A percentile compares a stretch with the other conserved stretches of the same genome.
These are phyloP conservation scores for Schizosaccharomyces pombe DNA, from an alignment of 805 yeast species.

Conservation along the genomic window DNA sequence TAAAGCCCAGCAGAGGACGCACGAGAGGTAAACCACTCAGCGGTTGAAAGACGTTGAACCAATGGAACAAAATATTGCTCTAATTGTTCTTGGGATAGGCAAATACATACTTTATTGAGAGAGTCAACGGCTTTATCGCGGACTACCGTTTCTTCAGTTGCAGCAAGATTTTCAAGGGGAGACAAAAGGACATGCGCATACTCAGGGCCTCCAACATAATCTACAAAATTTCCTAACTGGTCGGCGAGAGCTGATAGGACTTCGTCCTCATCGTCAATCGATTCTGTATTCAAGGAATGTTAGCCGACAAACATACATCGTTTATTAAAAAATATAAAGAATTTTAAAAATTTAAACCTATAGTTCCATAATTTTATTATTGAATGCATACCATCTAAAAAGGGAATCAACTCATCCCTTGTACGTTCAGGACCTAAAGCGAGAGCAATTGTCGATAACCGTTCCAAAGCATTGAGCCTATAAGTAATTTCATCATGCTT, in stretches of 20 bases:
- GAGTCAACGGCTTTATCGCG: conserved; percentile 58
- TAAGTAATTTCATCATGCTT: conserved; percentile 82
- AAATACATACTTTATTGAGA: conserved; percentile 42
- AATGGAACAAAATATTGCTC: conserved; percentile 47
- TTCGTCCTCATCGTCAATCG: conserved; percentile 83
- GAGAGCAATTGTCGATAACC: conserved; percentile 77
- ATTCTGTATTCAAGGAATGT: conserved; percentile 8
- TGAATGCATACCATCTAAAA: conserved; percentile 34
- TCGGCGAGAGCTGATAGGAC: conserved; percentile 83
- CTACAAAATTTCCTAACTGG: conserved; percentile 69
- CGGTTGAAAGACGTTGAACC: conserved; percentile 53
- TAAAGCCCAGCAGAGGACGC: conserved; percentile 82
- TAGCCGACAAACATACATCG: neutral
- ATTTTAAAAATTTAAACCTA: neutral
- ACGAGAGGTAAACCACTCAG: conserved; percentile 84
- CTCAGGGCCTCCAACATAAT: conserved; percentile 65
- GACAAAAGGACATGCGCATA: conserved; percentile 34
- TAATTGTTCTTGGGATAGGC: conserved; percentile 36
- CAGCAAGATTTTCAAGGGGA: conserved; percentile 60
- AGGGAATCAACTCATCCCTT: conserved; percentile 69
- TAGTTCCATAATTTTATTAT: neutral
- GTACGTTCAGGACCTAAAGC: conserved; percentile 91
- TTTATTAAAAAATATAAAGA: too few species aligned
- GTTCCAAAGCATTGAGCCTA: conserved; percentile 82
- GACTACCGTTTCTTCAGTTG: conserved; percentile 88